These are phyloP conservation scores for Verticillium nonalfalfae DNA, from an alignment of 2,329 filamentous ascomycete species.

Conservation along the genomic window DNA sequence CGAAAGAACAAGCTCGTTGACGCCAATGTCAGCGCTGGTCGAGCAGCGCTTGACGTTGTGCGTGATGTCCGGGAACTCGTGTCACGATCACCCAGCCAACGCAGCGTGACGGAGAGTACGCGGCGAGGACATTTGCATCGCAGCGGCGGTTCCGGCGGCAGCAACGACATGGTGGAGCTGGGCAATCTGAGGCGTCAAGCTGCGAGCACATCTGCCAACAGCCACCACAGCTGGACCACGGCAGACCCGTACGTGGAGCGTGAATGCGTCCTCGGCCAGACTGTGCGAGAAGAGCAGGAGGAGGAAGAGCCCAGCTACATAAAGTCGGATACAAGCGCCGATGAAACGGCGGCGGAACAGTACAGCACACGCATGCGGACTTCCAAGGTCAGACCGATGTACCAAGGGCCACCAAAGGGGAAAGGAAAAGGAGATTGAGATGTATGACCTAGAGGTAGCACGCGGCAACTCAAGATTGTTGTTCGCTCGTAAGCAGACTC, in stretches of 20 bases:
- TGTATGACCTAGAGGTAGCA: background rate
- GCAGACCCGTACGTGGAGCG: constrained; percentile 19
- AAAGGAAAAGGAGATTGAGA: constrained; percentile 2
- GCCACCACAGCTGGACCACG: constrained; percentile 13
- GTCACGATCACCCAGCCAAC: constrained; percentile 5
- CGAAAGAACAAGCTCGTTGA: constrained; percentile 53
- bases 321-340: background rate
- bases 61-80: constrained; percentile 23
- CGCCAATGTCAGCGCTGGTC: constrained; percentile 25
- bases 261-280: constrained; percentile 29
- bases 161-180: constrained; percentile 21
- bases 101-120: background rate
- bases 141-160: constrained; percentile 5
- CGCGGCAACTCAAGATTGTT: no score
- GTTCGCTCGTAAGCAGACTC: no score
- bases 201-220: constrained; percentile 1
- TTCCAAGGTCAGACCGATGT: constrained; percentile 10
- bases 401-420: background rate
- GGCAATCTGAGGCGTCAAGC: constrained; percentile 10
- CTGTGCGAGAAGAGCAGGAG: constrained; percentile 23
- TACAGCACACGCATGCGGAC: constrained; percentile 7
- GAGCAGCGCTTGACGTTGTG: constrained; percentile 15
- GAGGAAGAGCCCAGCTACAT: constrained; percentile 14
- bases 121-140: constrained; percentile 3
- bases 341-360: constrained; percentile 2